These are phyloP conservation scores for Glycyrrhiza uralensis DNA, from an alignment of 306 rosid genomes.

Conservation along the genomic window DNA sequence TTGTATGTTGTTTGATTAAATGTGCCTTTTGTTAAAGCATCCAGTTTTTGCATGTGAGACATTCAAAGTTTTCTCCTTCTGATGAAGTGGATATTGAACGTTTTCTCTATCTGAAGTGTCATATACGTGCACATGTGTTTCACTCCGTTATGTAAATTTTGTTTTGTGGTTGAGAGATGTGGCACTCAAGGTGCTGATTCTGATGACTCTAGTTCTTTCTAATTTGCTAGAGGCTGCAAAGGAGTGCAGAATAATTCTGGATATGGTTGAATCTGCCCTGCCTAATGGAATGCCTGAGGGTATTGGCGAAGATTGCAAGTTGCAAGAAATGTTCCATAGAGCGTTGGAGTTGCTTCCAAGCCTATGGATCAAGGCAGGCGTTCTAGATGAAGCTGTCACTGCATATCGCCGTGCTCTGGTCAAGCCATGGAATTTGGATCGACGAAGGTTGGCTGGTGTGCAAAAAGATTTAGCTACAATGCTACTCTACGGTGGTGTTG, in stretches of 20 bases:
- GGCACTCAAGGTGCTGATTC: neutral
- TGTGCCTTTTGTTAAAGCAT: neutral
- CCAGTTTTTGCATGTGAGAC: neutral
- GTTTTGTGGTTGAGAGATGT: neutral
- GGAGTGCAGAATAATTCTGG: conserved; percentile 75
- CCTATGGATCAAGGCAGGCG: conserved; percentile 69
- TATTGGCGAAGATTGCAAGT: conserved; percentile 67
- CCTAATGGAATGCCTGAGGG: conserved; percentile 68
- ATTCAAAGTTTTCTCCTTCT: neutral
- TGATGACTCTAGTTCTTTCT: conserved; percentile 22
- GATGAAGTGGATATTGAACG: neutral
- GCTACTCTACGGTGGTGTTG: conserved; percentile 75
- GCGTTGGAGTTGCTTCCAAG: conserved; percentile 73
- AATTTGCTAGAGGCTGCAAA: conserved; percentile 65
- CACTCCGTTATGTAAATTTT: neutral
- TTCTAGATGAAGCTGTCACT: conserved; percentile 69
- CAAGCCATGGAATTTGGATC: conserved; percentile 80
- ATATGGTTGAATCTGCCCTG: conserved; percentile 66
- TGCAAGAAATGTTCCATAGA: conserved; percentile 72
- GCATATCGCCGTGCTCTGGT: conserved; percentile 67
- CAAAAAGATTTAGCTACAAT: conserved; percentile 65
- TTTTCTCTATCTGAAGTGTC: neutral
- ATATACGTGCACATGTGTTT: neutral
- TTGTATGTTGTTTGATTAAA: conserved; percentile 7
- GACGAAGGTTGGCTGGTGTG: conserved; percentile 48